phyloP scores from a whole-genome alignment of 2,329 filamentous ascomycete genomes.

The Monosporascus sp. region DNA sequence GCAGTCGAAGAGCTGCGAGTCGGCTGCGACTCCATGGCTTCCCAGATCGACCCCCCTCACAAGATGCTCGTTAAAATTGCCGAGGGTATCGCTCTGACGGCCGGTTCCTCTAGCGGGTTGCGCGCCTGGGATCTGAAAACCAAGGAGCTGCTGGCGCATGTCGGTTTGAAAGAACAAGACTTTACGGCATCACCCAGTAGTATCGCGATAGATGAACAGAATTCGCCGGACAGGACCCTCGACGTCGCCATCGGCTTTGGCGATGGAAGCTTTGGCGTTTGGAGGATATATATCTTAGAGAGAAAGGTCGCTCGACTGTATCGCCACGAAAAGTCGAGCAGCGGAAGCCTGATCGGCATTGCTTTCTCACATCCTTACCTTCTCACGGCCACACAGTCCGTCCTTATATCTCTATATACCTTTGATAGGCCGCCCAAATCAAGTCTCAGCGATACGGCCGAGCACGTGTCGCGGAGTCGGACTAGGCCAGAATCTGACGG shows the following conservation, averaged over 20 bases:
- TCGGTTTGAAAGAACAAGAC: slow-evolving; percentile 24
- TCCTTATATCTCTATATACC: slow-evolving; percentile 71
- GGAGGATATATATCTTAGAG: slow-evolving; percentile 47
- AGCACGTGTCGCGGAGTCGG: too few relatives aligned
- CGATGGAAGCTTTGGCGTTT: slow-evolving; percentile 67
- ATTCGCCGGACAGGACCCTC: slow-evolving; percentile 37
- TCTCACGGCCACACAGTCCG: slow-evolving; percentile 69
- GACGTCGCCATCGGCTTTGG: slow-evolving; percentile 65
- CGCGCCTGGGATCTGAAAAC: slow-evolving; percentile 72
- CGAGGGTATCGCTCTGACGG: slow-evolving; percentile 73
- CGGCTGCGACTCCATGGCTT: slow-evolving; percentile 12
- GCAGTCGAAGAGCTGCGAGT: slow-evolving; percentile 68
- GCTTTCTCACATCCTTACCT: slow-evolving; percentile 72
- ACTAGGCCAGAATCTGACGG: too few relatives aligned
- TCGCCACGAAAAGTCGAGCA: slow-evolving; percentile 54
- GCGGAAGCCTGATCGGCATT: slow-evolving; percentile 62
- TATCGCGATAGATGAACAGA: slow-evolving; percentile 57
- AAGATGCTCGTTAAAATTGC: slow-evolving; percentile 73
- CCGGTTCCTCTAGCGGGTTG: slow-evolving; percentile 62
- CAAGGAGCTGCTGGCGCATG: slow-evolving; percentile 52
- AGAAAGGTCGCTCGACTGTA: slow-evolving; percentile 45
- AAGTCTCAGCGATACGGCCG: too few relatives aligned
- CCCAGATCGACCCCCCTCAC: slow-evolving; percentile 30
- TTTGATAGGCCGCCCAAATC: slow-evolving; percentile 37
- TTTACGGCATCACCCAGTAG: slow-evolving; percentile 46